phyloP scores from a whole-genome alignment of 1,284 basidiomycete genomes.

The Melampsora larici-populina region DNA sequence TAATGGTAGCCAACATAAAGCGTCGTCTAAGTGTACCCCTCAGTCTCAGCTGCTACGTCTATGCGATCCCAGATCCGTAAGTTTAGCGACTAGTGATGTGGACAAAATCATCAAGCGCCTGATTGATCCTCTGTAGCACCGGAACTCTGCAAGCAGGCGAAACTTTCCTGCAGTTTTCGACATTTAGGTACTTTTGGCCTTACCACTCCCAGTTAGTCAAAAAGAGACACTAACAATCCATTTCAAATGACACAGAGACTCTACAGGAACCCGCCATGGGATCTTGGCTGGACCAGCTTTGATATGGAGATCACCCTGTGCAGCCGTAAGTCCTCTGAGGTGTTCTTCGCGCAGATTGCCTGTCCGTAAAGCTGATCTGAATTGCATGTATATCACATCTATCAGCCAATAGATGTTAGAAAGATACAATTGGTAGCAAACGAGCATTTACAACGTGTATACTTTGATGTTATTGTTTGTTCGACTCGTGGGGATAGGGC shows the following conservation, averaged over 20 bases:
- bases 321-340: not conserved
- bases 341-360: not conserved
- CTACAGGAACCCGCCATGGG: not conserved
- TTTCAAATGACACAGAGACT: not conserved
- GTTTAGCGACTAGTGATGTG: not conserved
- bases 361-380: not conserved
- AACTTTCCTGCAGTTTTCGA: slow-evolving; percentile 28
- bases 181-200: not conserved
- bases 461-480: slow-evolving; percentile 40
- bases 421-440: slow-evolving; percentile 29
- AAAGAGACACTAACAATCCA: too few relatives aligned
- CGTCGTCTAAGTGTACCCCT: slow-evolving; percentile 8
- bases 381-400: not conserved
- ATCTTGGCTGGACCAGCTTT: slow-evolving; percentile 12
- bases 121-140: not conserved
- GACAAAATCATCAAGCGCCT: not conserved
- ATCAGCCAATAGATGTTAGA: slow-evolving; percentile 23
- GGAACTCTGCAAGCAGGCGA: slow-evolving; percentile 23
- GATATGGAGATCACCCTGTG: slow-evolving; percentile 20
- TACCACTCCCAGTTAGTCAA: not conserved
- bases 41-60: slow-evolving; percentile 18
- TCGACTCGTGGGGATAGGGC: slow-evolving; percentile 20
- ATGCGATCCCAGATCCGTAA: slow-evolving; percentile 37
- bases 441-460: not conserved
- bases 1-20: not conserved